Evolutionary conservation across 306 rosid species (phyloP).

Genomic region (Aeschynomene evenia): DNA sequence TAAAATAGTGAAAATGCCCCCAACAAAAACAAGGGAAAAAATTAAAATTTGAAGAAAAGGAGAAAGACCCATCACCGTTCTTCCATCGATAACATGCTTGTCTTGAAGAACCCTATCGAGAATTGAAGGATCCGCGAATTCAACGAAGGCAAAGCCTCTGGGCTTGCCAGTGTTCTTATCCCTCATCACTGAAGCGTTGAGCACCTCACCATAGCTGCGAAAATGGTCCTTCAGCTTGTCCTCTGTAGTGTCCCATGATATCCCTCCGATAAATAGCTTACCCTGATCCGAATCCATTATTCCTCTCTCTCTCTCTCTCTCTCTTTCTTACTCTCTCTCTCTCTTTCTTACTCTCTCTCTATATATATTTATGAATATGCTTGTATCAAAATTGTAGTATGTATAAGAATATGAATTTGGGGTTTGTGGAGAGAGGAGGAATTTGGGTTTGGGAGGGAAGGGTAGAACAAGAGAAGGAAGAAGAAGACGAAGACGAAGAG

Average conservation of each 20-base stretch:
- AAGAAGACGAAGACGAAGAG: background rate
- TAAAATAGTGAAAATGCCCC: background rate
- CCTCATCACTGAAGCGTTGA: slow-evolving; percentile 82
- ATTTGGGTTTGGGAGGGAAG: background rate
- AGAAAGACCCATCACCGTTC: slow-evolving; percentile 54
- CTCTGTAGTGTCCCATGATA: slow-evolving; percentile 92
- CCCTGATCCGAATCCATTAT: slow-evolving; percentile 97
- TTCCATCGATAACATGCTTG: slow-evolving; percentile 80
- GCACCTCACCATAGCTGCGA: slow-evolving; percentile 71
- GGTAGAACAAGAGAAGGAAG: no score
- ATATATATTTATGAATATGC: background rate
- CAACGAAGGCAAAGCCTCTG: slow-evolving; percentile 86
- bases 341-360: background rate
- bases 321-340: background rate
- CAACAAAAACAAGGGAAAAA: no score
- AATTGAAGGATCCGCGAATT: slow-evolving; percentile 77
- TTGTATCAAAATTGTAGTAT: no score
- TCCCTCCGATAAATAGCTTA: slow-evolving; percentile 92
- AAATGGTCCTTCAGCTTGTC: slow-evolving; percentile 90
- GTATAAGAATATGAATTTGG: no score
- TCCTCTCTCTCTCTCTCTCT: background rate
- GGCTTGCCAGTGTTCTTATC: slow-evolving; percentile 84
- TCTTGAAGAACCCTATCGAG: slow-evolving; percentile 97
- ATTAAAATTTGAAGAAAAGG: background rate
- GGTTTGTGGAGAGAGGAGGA: background rate